Evolutionary conservation across 176 grass and related monocot genomes (phyloP).

Genomic region (Raddia guianensis): DNA sequence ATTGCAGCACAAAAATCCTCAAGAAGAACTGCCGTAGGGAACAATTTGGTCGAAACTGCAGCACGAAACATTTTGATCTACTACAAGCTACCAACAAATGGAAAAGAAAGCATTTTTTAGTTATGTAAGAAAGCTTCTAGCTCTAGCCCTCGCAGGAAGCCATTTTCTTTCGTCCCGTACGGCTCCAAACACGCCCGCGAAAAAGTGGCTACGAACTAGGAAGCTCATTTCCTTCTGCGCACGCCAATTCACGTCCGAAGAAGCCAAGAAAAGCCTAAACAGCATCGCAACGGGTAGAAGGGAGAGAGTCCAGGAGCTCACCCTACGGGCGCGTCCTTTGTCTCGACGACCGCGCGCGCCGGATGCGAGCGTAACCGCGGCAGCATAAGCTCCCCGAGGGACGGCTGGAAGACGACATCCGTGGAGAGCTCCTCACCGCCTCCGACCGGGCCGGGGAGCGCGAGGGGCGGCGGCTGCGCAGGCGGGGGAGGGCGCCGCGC

Average conservation of each 20-base stretch:
- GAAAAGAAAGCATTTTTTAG: constrained; percentile 8
- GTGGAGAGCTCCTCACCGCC: constrained; percentile 24
- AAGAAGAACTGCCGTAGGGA: background rate
- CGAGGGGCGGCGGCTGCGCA: constrained; percentile 28
- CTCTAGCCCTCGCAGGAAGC: background rate
- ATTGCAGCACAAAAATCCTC: background rate
- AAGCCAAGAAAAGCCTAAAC: background rate
- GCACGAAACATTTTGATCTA: background rate
- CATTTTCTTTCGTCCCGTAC: background rate
- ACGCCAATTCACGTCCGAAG: background rate
- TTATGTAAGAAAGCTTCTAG: constrained; percentile 7
- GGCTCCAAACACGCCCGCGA: background rate
- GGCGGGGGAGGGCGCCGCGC: background rate
- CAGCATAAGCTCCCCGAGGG: constrained; percentile 19
- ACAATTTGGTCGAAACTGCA: background rate
- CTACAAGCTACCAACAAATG: background rate
- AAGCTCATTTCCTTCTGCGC: background rate
- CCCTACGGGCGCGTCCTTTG: constrained; percentile 1
- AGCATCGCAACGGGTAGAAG: background rate
- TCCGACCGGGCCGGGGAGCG: constrained; percentile 12
- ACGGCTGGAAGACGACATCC: constrained; percentile 26
- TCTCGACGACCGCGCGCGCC: background rate
- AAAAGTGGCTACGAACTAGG: background rate
- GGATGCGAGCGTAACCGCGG: background rate
- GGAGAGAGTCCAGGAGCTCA: constrained; percentile 13